phyloP scores from a whole-genome alignment of 2,329 filamentous ascomycete species.

The Scleromitrula shiraiana region DNA sequence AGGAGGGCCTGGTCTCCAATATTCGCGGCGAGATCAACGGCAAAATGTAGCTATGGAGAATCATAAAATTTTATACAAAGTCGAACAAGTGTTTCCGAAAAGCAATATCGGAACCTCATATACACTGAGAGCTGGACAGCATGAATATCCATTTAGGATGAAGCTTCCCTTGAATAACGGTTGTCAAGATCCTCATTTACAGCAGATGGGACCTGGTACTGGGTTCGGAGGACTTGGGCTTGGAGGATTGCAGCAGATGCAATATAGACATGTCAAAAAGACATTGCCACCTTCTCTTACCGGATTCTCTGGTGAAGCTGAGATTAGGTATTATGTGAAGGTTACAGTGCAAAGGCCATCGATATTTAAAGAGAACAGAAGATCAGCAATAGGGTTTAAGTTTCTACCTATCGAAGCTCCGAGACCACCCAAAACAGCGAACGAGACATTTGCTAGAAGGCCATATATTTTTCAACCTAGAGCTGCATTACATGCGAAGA shows the following conservation, averaged over 20 bases:
- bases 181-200: conserved; percentile 43
- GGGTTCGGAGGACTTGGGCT: conserved; percentile 51
- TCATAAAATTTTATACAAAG: conserved; percentile 69
- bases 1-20: conserved; percentile 12
- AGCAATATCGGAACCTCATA: conserved; percentile 34
- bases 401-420: conserved; percentile 92
- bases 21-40: conserved; percentile 16
- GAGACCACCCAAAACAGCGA: conserved; percentile 54
- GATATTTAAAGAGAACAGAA: conserved; percentile 84
- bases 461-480: conserved; percentile 48
- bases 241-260: conserved; percentile 54
- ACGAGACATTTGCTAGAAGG: conserved; percentile 79
- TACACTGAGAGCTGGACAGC: conserved; percentile 58
- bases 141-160: conserved; percentile 72
- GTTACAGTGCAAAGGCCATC: conserved; percentile 86
- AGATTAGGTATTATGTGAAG: conserved; percentile 92
- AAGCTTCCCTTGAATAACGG: conserved; percentile 72
- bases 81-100: conserved; percentile 61
- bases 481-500: conserved; percentile 27
- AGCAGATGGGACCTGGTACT: conserved; percentile 43
- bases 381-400: conserved; percentile 61
- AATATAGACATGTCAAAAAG: conserved; percentile 66
- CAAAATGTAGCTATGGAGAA: conserved; percentile 43
- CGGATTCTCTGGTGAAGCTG: conserved; percentile 79
- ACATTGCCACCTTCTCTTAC: conserved; percentile 83